Evolutionary conservation across 2,329 filamentous ascomycete species (phyloP), one percentile per base, ranked within the genome.

Genomic region (Zalaria sp.): DNA sequence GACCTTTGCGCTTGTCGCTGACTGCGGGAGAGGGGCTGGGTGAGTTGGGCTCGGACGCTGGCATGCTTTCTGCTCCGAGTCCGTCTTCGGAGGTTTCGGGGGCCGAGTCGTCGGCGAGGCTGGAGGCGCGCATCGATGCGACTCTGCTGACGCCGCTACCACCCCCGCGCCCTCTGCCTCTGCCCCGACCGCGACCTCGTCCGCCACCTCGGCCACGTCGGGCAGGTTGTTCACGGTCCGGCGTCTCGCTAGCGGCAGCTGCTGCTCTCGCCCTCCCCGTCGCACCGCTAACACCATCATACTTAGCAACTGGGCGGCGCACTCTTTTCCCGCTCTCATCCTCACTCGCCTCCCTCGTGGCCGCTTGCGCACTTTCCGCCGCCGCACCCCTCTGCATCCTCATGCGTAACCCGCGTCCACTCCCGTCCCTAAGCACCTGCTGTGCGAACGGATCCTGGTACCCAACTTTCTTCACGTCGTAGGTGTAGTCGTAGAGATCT

Each of bases 401-500:
- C 37, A 64, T 61, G 28, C 68, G 59, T 3, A 71, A 55, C 51
- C 69, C 67, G 41, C 67, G 59, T 11, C 66, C 65, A 41, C 62
- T 61, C 27, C 57, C 60, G 34, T 69, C 66, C 40, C 63, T 60
- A 3, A 65, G 60, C 38, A 65, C 61, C 29, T 62, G 58, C 46
- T 79, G 75, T 1, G 62, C 55, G 44, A 74, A 75, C 0, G 75
- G 72, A 50, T 78, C 69, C 48, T 77, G 75, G 41, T 58, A 61
- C n/a, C 68, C 67, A 36, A 61, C 50, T 44, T 66, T 68, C 49
- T 71, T 71, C 0, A 69, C 56, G 46, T 74, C 72, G 52, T 73
- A 73, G 29, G 64, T 66, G 53, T 77, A 79, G 42, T 72, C 71
- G 51, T 79, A 79, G 0, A 79, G 58, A 43, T 69, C 68, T 1